Evolutionary conservation across 2,329 filamentous ascomycete species (phyloP).

Genomic region (Coccinonectria pachysandricola): DNA sequence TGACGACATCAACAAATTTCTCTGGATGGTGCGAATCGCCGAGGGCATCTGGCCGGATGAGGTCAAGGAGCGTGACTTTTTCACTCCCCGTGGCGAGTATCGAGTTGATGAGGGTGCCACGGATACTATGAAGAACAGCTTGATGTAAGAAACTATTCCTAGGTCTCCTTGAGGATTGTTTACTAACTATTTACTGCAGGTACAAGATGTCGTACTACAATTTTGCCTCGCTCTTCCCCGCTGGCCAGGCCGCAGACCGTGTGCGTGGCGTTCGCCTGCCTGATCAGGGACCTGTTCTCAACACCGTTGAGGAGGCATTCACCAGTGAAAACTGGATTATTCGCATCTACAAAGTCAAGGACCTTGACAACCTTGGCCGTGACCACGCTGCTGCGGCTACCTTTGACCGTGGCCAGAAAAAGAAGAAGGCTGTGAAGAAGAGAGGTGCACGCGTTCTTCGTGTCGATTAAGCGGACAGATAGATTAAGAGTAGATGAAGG

Average conservation of each 20-base stretch:
- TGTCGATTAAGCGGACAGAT: conserved; percentile 47
- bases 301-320: conserved; percentile 90
- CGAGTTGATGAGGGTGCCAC: conserved; percentile 87
- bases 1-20: conserved; percentile 99
- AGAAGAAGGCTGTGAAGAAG: conserved; percentile 67
- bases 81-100: conserved; percentile 89
- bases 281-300: conserved; percentile 74
- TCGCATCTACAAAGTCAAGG: conserved; percentile 98
- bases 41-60: conserved; percentile 99
- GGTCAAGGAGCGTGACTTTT: conserved; percentile 93
- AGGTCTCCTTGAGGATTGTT: neutral
- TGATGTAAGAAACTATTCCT: conserved; percentile 63
- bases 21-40: conserved; percentile 99
- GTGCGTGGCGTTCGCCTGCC: conserved; percentile 76
- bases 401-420: conserved; percentile 74
- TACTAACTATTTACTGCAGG: conserved; percentile 40
- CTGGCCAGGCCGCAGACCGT: conserved; percentile 80
- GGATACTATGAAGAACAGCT: conserved; percentile 95
- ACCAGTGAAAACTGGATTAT: conserved; percentile 99
- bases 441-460: conserved; percentile 61
- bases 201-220: conserved; percentile 99
- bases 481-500: conserved; percentile 6
- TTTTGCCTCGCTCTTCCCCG: conserved; percentile 82
- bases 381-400: conserved; percentile 62
- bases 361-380: conserved; percentile 89